phyloP scores from a whole-genome alignment of 495 filamentous ascomycete species.

The Neurospora sp. region DNA sequence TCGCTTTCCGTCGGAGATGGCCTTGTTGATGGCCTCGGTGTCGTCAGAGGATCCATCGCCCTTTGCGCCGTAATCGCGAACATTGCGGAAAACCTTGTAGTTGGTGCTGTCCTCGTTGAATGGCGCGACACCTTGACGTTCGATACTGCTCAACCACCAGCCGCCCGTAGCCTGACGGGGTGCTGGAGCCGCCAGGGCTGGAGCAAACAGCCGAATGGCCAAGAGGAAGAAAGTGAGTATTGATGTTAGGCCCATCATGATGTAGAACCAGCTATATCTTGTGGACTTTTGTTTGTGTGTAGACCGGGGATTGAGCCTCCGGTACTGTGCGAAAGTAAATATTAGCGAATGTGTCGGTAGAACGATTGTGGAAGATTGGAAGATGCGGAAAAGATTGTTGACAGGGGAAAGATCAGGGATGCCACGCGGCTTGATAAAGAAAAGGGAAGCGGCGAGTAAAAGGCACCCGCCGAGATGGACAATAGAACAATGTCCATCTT shows the following conservation, averaged over 20 bases:
- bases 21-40: constrained; percentile 79
- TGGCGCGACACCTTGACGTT: constrained; percentile 57
- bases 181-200: constrained; percentile 21
- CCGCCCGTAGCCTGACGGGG: constrained; percentile 21
- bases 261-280: constrained; percentile 29
- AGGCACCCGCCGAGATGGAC: background rate
- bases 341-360: background rate
- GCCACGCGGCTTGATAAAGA: constrained; percentile 6
- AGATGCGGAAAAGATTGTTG: constrained; percentile 12
- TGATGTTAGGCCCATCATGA: constrained; percentile 34
- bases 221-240: constrained; percentile 24
- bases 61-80: constrained; percentile 55
- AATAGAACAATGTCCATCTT: background rate
- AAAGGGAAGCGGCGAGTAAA: background rate
- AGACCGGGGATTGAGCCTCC: constrained; percentile 3
- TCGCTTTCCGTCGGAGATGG: constrained; percentile 65
- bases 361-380: constrained; percentile 5
- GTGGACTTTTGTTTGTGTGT: constrained; percentile 11
- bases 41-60: constrained; percentile 78
- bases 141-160: constrained; percentile 70
- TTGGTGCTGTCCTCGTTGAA: constrained; percentile 39
- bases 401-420: constrained; percentile 1
- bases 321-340: background rate
- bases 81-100: constrained; percentile 80
- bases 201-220: constrained; percentile 27